These are phyloP conservation scores for Lentinus brumalis DNA, from an alignment of 768 basidiomycete species.

Conservation along the genomic window DNA sequence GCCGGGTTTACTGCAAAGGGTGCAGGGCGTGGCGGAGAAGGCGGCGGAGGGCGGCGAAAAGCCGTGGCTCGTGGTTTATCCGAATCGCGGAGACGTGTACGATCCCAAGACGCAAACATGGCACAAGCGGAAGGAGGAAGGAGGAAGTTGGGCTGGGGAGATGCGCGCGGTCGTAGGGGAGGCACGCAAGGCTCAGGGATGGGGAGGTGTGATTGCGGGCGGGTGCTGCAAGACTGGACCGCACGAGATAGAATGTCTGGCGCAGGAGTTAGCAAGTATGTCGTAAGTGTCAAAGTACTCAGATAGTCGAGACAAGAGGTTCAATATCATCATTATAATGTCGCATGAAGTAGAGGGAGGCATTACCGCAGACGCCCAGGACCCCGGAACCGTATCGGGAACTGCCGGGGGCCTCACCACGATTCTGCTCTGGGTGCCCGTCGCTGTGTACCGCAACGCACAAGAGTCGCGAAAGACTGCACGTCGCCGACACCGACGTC, in stretches of 20 bases:
- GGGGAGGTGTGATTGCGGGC: slow-evolving; percentile 60
- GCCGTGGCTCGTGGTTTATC: slow-evolving; percentile 69
- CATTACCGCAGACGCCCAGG: not conserved
- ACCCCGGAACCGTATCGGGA: slow-evolving; percentile 14
- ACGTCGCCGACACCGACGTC: slow-evolving; percentile 45
- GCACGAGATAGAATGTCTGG: slow-evolving; percentile 44
- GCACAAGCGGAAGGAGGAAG: slow-evolving; percentile 13
- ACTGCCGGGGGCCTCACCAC: slow-evolving; percentile 18
- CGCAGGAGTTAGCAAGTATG: not conserved
- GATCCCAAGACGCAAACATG: slow-evolving; percentile 50
- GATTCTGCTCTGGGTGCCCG: slow-evolving; percentile 13
- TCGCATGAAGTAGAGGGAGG: no score
- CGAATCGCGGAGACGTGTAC: slow-evolving; percentile 66
- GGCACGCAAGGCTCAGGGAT: slow-evolving; percentile 29
- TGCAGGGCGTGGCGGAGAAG: slow-evolving; percentile 6
- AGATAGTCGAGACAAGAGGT: no score
- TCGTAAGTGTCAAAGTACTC: no score
- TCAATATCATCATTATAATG: no score
- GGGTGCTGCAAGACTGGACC: slow-evolving; percentile 71
- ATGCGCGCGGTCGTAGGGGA: slow-evolving; percentile 31
- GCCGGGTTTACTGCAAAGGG: slow-evolving; percentile 2
- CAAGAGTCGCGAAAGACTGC: slow-evolving; percentile 33
- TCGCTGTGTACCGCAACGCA: slow-evolving; percentile 20
- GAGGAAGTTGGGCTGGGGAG: slow-evolving; percentile 39
- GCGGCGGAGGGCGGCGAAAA: slow-evolving; percentile 16